Percentiles rank a stretch among this genome's conserved stretches.
phyloP scores from a whole-genome alignment of 495 filamentous ascomycete genomes.

The Cercophora samala region DNA sequence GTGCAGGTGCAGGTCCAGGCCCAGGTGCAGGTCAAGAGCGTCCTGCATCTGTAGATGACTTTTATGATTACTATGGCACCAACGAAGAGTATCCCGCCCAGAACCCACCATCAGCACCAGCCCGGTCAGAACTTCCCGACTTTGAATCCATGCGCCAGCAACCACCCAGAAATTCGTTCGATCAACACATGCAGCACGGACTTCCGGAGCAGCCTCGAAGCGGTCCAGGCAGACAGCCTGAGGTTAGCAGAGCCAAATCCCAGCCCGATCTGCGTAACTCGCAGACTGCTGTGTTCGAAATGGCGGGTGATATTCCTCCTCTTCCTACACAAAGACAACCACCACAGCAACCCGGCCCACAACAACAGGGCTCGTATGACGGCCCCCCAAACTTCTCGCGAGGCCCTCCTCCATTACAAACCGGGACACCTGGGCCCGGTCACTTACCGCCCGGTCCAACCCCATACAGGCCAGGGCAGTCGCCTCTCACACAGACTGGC shows the following conservation, averaged over 20 bases:
- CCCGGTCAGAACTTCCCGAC: constrained; percentile 63
- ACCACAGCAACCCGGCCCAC: constrained; percentile 21
- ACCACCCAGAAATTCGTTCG: constrained; percentile 47
- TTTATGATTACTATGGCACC: constrained; percentile 56
- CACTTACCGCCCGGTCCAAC: constrained; percentile 35
- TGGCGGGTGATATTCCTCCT: constrained; percentile 59
- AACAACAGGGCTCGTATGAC: constrained; percentile 29
- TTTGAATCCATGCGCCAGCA: constrained; percentile 62
- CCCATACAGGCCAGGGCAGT: constrained; percentile 31
- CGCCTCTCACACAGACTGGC: constrained; percentile 26
- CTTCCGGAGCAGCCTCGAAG: constrained; percentile 38
- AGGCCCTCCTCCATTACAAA: neutral
- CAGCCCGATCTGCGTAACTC: constrained; percentile 64
- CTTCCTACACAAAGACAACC: constrained; percentile 45
- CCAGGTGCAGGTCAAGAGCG: constrained; percentile 23
- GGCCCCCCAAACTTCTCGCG: constrained; percentile 21
- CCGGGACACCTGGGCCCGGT: constrained; percentile 5
- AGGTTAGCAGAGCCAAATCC: constrained; percentile 56
- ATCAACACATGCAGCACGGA: constrained; percentile 40
- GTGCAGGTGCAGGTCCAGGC: too few species aligned
- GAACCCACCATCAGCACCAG: constrained; percentile 28
- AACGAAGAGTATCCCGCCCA: constrained; percentile 31
- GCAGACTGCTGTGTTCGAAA: constrained; percentile 65
- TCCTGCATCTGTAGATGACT: constrained; percentile 45
- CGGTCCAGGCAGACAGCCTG: constrained; percentile 42